Conservation (phyloP, 331 rosid genomes). For the Quercus lobata region DNA sequence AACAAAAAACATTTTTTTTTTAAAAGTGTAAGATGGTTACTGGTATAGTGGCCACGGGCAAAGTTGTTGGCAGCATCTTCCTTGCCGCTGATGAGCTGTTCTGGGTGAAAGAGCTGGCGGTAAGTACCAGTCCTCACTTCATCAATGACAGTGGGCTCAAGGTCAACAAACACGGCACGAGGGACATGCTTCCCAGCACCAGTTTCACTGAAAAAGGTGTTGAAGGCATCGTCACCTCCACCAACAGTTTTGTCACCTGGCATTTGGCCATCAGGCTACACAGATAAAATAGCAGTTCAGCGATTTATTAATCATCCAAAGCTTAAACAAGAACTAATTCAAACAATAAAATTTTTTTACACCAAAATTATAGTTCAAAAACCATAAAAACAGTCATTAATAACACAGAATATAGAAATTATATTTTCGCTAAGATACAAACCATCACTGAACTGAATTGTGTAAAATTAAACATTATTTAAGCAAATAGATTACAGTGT, state of each 20-base stretch:
- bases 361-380: no score
- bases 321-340: neutral
- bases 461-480: no score
- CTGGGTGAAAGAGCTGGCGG: slow-evolving; percentile 97
- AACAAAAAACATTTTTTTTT: no score
- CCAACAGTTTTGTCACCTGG: slow-evolving; percentile 82
- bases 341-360: no score
- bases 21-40: slow-evolving; percentile 12
- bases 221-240: slow-evolving; percentile 88
- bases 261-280: slow-evolving; percentile 96
- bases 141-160: slow-evolving; percentile 81
- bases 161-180: slow-evolving; percentile 82
- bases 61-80: slow-evolving; percentile 82
- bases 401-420: no score
- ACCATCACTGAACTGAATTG: no score
- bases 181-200: slow-evolving; percentile 97
- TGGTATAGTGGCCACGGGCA: slow-evolving; percentile 83
- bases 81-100: slow-evolving; percentile 79
- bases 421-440: no score
- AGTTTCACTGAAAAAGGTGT: slow-evolving; percentile 95
- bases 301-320: neutral
- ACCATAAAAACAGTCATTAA: no score
- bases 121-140: slow-evolving; percentile 91
- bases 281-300: neutral
- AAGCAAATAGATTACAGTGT: no score